Base-by-base conservation (phyloP, 2,329 filamentous ascomycete genomes). In the Cryphonectria radicalis region DNA sequence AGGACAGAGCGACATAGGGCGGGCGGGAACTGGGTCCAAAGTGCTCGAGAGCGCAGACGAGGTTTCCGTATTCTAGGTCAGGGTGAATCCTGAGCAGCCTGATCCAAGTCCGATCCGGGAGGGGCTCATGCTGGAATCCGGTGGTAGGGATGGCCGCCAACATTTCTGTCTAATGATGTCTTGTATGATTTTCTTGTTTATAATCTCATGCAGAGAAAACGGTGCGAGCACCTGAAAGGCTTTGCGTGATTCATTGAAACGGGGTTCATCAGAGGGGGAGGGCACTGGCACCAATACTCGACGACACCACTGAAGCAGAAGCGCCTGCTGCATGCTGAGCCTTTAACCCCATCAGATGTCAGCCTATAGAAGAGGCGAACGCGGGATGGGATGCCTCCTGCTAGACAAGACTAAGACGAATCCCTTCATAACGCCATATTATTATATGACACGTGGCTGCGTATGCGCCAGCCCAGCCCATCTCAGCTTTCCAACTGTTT, bases 1-100 rank as follows among this genome's bases (percentile, higher is more conserved):
- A 70, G 37, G 68, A 70, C 2, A 70, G 63, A 14, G 68, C 68
- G 35, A 70, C 63, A 37, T 70, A 70, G 8, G 64, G 11, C 5
- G 68, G 67, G 32, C 42, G 35, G 1, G 43, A 40, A 4, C 22
- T 64, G 28, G 42, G 32, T 25, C 25, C 64, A 19, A 69, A 69
- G 22, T 25, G 32, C 32, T 69, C 28, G 11, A 69, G 32, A 1
- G 67, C 57, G n/a, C 67, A 69, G 17, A 59, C 59, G 32, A 69
- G 35, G 17, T 57, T n/a, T 6, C 59, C 59, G 46, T 37, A 28
- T 5, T 64, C 43, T 10, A 64, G 43, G 13, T 63, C n/a, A 25
- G 59, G 46, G 37, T 64, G 32, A 22, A 69, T 37, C 32, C 14
- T 69, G 46, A 69, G n/a, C 42, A 69, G 60, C 35, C 67, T 64